phyloP scores from a whole-genome alignment of 2,329 filamentous ascomycete species.

The Alternaria viburni region DNA sequence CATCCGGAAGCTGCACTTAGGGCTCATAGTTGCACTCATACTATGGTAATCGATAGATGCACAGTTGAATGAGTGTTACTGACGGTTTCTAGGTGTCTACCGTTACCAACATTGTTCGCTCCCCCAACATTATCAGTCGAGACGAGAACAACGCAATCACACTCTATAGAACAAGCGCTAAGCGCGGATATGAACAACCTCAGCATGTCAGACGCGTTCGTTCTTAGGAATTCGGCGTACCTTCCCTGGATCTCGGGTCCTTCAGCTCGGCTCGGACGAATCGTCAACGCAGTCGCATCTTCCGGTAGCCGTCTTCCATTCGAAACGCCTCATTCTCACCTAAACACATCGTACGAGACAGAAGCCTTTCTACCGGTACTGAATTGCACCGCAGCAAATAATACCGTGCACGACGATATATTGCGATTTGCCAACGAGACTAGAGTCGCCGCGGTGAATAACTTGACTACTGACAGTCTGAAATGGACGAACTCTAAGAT shows the following conservation, averaged over 20 bases:
- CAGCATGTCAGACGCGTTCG: background rate
- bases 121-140: background rate
- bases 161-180: background rate
- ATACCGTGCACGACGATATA: too few species aligned
- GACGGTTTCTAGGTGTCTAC: accelerated
- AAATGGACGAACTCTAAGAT: too few species aligned
- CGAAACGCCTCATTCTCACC: too few species aligned
- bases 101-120: background rate
- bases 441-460: too few species aligned
- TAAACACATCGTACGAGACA: too few species aligned
- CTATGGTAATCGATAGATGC: background rate
- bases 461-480: too few species aligned
- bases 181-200: background rate
- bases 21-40: background rate
- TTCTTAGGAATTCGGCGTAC: accelerated
- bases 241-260: accelerated
- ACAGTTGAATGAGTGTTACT: accelerated
- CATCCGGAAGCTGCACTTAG: accelerated
- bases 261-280: background rate
- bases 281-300: too few species aligned
- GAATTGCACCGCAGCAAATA: too few species aligned
- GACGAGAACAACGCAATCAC: background rate
- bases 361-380: too few species aligned
- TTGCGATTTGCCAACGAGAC: too few species aligned
- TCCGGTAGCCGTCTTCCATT: too few species aligned